Evolutionary conservation across 306 rosid species (phyloP), one percentile per base, ranked within the genome.

Genomic region (Gastrolobium villosum): DNA sequence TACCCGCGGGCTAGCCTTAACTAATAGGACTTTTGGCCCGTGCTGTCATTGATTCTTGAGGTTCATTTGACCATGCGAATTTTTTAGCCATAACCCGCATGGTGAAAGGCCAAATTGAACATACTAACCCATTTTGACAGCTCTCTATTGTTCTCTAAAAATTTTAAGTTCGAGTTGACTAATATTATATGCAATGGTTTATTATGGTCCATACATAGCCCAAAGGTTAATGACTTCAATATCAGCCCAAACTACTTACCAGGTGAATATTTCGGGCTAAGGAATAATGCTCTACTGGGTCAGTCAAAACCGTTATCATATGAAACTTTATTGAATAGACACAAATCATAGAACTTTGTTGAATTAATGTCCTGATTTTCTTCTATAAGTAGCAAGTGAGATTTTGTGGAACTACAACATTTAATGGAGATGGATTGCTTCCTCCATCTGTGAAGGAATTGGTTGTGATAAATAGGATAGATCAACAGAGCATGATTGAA

Each of bases 381-480:
- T 10, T 37, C 20, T 41, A 44, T 40, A 3, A 20, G 31, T 11
- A 50, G 74, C 31, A 45, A 57, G 41, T 8, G 69, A 43, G 56
- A 56, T 4, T 4, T 14, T 37, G 41, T 10, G 30, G 13, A 79
- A 43, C 10, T 41, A 44, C 10, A 14, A 3, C 26, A 70, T 49
- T 50, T 30, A 61, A 70, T 61, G 72, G 56, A 9, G 32, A 72
- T 71, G 40, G 26, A 72, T 54, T 66, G 62, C 69, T 9, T 65
- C 28, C 48, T 46, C 56, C 52, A 34, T 53, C 46, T 15, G 49
- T 10, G 75, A 75, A 75, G 50, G 76, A 59, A 68, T 52, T 48
- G 41, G 54, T 60, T 63, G 66, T 34, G 50, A 70, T 20, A 20
- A 20, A 20, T 64, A 26, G 75, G 83, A 30, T 72, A 31, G 28